These are phyloP conservation scores for Acanthamoeba healyi DNA, from an alignment of 208 protist genomes.

Conservation along the genomic window DNA sequence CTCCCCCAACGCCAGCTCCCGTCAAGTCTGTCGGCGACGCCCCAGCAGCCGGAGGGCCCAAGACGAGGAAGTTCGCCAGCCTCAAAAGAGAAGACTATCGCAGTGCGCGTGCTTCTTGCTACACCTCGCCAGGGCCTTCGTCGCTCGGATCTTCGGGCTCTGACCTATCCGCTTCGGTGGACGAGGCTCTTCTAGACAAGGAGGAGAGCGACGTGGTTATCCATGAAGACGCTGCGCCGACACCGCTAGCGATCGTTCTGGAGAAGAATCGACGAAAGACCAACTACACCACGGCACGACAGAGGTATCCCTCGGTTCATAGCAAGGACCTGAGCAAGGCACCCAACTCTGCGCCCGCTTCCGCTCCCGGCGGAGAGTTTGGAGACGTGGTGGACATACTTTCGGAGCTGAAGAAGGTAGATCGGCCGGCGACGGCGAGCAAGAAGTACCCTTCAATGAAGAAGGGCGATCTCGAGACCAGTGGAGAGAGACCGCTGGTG, in stretches of 20 bases:
- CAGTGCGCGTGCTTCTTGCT: background rate
- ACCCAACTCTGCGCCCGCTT: too few species aligned
- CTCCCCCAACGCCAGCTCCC: background rate
- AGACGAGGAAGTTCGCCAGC: constrained; percentile 13
- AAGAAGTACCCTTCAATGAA: background rate
- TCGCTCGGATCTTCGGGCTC: background rate
- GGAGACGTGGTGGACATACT: background rate
- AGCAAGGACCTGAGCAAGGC: background rate
- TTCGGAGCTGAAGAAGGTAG: constrained; percentile 2
- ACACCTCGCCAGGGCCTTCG: background rate
- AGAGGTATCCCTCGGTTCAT: background rate
- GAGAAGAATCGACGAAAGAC: background rate
- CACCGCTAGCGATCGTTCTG: background rate
- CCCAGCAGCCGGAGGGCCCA: background rate
- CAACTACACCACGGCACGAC: background rate
- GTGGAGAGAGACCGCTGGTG: background rate
- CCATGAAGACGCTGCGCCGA: constrained; percentile 1
- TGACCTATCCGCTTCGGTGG: background rate
- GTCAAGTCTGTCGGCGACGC: background rate
- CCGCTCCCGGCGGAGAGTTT: background rate
- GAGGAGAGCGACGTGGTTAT: constrained; percentile 40
- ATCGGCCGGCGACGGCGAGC: background rate
- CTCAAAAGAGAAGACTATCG: constrained; percentile 18
- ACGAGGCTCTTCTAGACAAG: background rate
- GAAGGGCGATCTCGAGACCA: background rate